These are phyloP conservation scores for Euclidium syriacum DNA, from an alignment of 345 rosid species.

Conservation along the genomic window DNA sequence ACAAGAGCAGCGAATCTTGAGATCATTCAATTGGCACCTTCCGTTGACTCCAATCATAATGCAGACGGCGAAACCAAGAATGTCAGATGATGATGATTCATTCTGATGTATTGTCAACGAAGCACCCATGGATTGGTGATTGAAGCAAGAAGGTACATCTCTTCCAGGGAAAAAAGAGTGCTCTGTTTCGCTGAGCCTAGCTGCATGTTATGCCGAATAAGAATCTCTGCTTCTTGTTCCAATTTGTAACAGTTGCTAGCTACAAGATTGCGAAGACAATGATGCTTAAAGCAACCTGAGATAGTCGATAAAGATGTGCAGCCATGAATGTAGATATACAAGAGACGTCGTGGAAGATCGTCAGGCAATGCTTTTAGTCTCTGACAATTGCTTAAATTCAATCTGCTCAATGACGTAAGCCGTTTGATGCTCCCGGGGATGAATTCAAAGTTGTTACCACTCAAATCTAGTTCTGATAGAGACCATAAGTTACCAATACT, in stretches of 20 bases:
- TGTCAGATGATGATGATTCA: background rate
- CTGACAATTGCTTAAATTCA: slow-evolving; percentile 23
- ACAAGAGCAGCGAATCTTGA: slow-evolving; percentile 22
- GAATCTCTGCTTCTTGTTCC: slow-evolving; percentile 21
- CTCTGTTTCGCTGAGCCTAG: slow-evolving; percentile 16
- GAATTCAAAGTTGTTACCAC: slow-evolving; percentile 25
- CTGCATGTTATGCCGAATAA: slow-evolving; percentile 18
- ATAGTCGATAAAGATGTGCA: slow-evolving; percentile 28
- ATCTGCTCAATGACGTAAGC: slow-evolving; percentile 15
- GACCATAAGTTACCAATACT: slow-evolving; percentile 24
- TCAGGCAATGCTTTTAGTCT: slow-evolving; percentile 30
- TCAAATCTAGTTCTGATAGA: slow-evolving; percentile 16
- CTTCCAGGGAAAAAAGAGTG: slow-evolving; percentile 26
- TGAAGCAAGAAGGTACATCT: slow-evolving; percentile 21
- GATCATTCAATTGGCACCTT: slow-evolving; percentile 14
- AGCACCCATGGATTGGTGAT: slow-evolving; percentile 14
- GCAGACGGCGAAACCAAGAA: slow-evolving; percentile 24
- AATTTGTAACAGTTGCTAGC: slow-evolving; percentile 29
- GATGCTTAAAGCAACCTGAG: slow-evolving; percentile 19
- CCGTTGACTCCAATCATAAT: slow-evolving; percentile 24
- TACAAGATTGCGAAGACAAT: slow-evolving; percentile 18
- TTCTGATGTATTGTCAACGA: slow-evolving; percentile 17
- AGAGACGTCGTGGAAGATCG: slow-evolving; percentile 27
- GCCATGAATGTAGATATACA: slow-evolving; percentile 1
- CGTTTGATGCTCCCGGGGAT: slow-evolving; percentile 29